Conservation (phyloP, 2,329 filamentous ascomycete genomes). For the Stylonectria norvegica region DNA sequence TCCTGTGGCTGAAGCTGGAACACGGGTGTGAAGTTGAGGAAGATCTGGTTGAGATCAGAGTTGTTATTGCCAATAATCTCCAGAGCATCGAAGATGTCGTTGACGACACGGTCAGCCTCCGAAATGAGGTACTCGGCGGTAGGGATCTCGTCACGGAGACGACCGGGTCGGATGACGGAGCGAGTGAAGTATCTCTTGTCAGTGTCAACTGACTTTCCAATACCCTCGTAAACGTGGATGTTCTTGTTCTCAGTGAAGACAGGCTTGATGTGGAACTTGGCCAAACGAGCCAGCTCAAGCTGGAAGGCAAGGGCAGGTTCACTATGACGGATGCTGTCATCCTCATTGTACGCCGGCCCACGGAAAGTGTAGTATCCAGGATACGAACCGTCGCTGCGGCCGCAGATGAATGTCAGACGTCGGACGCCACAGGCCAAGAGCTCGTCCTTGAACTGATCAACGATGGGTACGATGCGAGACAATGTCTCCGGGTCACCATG, state of each 20-base stretch:
- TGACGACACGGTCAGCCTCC: slow-evolving; percentile 93
- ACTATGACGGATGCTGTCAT: slow-evolving; percentile 93
- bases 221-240: slow-evolving; percentile 96
- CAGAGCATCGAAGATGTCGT: slow-evolving; percentile 93
- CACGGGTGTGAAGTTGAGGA: slow-evolving; percentile 98
- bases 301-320: slow-evolving; percentile 98
- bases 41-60: slow-evolving; percentile 99
- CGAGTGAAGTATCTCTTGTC: slow-evolving; percentile 99
- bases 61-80: slow-evolving; percentile 99
- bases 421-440: slow-evolving; percentile 77
- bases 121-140: slow-evolving; percentile 98
- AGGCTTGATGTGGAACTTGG: slow-evolving; percentile 96
- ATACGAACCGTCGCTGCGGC: slow-evolving; percentile 89
- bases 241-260: slow-evolving; percentile 99
- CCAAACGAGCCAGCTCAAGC: slow-evolving; percentile 87
- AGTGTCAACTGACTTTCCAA: slow-evolving; percentile 90
- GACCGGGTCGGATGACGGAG: slow-evolving; percentile 88
- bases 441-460: slow-evolving; percentile 80
- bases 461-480: slow-evolving; percentile 67
- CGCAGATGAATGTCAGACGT: slow-evolving; percentile 93
- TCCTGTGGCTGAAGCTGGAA: slow-evolving; percentile 88
- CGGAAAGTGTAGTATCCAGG: slow-evolving; percentile 99
- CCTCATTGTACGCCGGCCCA: slow-evolving; percentile 83
- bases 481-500: slow-evolving; percentile 79
- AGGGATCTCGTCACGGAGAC: slow-evolving; percentile 93